Evolutionary conservation across 495 filamentous ascomycete species (phyloP).

Genomic region (Hyaloscypha finlandica): DNA sequence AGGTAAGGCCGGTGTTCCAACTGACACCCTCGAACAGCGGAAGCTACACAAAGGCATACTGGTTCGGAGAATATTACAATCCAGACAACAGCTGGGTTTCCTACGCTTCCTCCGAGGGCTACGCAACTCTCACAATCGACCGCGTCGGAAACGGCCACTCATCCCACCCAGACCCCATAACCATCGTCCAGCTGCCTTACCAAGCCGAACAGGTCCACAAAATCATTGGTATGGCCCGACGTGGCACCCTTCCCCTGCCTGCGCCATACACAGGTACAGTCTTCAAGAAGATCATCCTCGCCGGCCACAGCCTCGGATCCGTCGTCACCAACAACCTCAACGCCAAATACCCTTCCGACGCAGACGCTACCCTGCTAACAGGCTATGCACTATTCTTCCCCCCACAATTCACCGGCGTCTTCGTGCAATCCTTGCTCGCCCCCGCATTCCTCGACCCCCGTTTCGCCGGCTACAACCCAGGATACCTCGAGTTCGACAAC

Average conservation of each 20-base stretch:
- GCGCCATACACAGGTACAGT: background rate
- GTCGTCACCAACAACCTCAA: conserved; percentile 47
- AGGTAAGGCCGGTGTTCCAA: background rate
- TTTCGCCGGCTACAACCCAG: conserved; percentile 6
- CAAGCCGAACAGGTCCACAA: conserved; percentile 40
- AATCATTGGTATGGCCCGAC: conserved; percentile 16
- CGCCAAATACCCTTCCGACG: conserved; percentile 49
- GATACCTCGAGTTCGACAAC: conserved; percentile 27
- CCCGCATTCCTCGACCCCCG: conserved; percentile 31
- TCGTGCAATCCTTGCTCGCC: conserved; percentile 37
- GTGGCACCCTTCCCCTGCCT: conserved; percentile 9
- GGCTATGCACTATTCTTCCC: conserved; percentile 43
- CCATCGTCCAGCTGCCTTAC: conserved; percentile 51
- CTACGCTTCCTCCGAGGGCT: conserved; percentile 28
- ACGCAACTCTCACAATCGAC: conserved; percentile 36
- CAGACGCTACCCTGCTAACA: conserved; percentile 59
- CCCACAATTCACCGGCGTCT: too few species aligned
- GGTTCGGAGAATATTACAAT: conserved; percentile 15
- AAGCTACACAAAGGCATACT: conserved; percentile 7
- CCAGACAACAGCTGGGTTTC: conserved; percentile 29
- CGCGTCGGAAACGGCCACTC: conserved; percentile 59
- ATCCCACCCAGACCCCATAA: conserved; percentile 54
- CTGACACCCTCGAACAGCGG: background rate
- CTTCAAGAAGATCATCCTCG: conserved; percentile 41
- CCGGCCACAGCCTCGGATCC: conserved; percentile 58